Evolutionary conservation across 345 rosid genomes (phyloP).

Genomic region (Populus alba): DNA sequence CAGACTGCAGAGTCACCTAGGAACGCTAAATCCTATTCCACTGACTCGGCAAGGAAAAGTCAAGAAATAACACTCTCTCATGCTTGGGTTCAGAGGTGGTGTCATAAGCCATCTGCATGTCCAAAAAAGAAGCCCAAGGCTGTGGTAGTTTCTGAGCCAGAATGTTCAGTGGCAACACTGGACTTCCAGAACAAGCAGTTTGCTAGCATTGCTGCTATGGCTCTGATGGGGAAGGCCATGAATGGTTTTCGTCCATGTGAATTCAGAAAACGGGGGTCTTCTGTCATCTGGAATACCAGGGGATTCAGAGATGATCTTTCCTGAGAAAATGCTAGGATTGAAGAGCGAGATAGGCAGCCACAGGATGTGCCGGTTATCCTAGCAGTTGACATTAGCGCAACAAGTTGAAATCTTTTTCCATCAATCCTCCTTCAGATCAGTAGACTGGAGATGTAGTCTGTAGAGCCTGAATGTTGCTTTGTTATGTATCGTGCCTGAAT

Average conservation of each 20-base stretch:
- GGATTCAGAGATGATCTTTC: slow-evolving; percentile 2
- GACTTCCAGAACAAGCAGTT: slow-evolving; percentile 49
- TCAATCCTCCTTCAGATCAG: not conserved
- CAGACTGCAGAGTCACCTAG: slow-evolving; percentile 16
- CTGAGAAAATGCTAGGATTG: slow-evolving; percentile 2
- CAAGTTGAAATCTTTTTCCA: not conserved
- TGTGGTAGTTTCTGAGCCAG: slow-evolving; percentile 38
- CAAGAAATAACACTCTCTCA: slow-evolving; percentile 31
- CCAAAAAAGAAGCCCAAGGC: slow-evolving; percentile 24
- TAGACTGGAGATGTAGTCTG: slow-evolving; percentile 2
- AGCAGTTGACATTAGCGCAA: not conserved
- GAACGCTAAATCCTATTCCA: slow-evolving; percentile 30
- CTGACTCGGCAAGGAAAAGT: slow-evolving; percentile 24
- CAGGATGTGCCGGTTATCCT: not conserved
- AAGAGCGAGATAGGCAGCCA: not conserved
- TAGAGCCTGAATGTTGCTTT: slow-evolving; percentile 9
- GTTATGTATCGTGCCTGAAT: slow-evolving; percentile 14
- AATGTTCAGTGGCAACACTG: slow-evolving; percentile 26
- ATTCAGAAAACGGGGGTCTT: slow-evolving; percentile 48
- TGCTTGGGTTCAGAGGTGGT: slow-evolving; percentile 83
- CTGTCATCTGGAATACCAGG: slow-evolving; percentile 60
- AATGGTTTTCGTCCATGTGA: slow-evolving; percentile 57
- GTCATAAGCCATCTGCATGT: slow-evolving; percentile 31
- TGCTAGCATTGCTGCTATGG: slow-evolving; percentile 97
- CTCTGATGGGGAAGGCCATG: slow-evolving; percentile 86